phyloP scores from a whole-genome alignment of 768 basidiomycete genomes.

The Amyloporia xantha region DNA sequence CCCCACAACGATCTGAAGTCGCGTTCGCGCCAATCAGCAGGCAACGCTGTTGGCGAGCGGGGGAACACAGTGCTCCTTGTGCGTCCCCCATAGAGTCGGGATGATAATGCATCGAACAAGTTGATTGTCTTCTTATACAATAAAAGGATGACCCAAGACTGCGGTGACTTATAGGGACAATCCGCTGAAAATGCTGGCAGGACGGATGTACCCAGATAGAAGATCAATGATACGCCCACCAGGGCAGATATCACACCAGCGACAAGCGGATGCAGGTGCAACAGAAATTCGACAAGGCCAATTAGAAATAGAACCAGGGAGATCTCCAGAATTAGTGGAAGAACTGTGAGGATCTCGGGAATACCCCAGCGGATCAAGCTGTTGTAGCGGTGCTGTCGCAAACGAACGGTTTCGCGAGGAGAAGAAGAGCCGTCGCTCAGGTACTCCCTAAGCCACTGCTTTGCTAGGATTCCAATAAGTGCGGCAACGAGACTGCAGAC shows the following conservation, averaged over 20 bases:
- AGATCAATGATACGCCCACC: slow-evolving; percentile 2
- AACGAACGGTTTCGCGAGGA: slow-evolving; percentile 10
- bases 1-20: background rate
- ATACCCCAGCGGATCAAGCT: slow-evolving; percentile 18
- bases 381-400: slow-evolving; percentile 16
- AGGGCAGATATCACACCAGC: slow-evolving; percentile 8
- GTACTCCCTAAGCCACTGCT: slow-evolving; percentile 14
- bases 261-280: slow-evolving; percentile 8
- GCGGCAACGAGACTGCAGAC: slow-evolving; percentile 11
- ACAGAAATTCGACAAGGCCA: slow-evolving; percentile 18
- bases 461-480: slow-evolving; percentile 13
- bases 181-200: slow-evolving; percentile 3
- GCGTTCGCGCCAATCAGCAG: background rate
- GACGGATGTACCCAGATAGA: slow-evolving; percentile 9
- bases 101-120: too few species aligned
- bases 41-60: background rate
- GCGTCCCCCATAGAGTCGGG: too few species aligned
- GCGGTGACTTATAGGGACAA: slow-evolving; percentile 9
- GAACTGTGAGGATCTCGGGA: slow-evolving; percentile 15
- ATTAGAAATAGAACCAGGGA: slow-evolving; percentile 14
- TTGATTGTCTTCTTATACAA: background rate
- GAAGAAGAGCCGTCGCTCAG: slow-evolving; percentile 1
- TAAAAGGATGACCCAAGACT: slow-evolving; percentile 7
- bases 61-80: too few species aligned
- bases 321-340: slow-evolving; percentile 11